These are phyloP conservation scores for Dictyostelium citrinum DNA, from an alignment of 78 protist genomes.

Conservation along the genomic window DNA sequence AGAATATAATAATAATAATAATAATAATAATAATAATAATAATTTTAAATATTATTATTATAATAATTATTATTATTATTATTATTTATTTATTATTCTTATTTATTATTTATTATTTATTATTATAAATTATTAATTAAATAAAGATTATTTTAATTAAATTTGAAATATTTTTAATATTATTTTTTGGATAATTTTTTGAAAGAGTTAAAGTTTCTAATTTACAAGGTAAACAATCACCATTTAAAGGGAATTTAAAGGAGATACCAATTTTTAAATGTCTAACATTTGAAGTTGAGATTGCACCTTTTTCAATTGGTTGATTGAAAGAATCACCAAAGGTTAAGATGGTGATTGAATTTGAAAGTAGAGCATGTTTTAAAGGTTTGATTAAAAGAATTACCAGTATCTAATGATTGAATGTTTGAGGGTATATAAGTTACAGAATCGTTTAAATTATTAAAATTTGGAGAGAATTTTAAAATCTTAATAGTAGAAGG, in stretches of 20 bases:
- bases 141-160: not conserved
- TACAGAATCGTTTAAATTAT: not conserved
- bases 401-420: not conserved
- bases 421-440: not conserved
- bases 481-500: not conserved
- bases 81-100: too few species aligned
- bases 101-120: too few species aligned
- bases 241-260: not conserved
- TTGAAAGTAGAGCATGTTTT: not conserved
- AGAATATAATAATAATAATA: too few species aligned
- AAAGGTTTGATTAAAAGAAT: constrained; percentile 15
- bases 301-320: constrained; percentile 14
- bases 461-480: not conserved
- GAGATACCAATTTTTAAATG: not conserved
- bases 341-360: not conserved
- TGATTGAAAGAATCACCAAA: constrained; percentile 7
- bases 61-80: too few species aligned
- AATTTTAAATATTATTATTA: too few species aligned
- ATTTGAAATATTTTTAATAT: not conserved
- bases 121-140: too few species aligned
- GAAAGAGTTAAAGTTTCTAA: not conserved
- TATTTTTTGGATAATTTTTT: not conserved
- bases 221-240: not conserved
- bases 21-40: too few species aligned
- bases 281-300: not conserved